Percentiles rank a stretch among this genome's conserved stretches.
Conservation (phyloP, 73 alveolate genomes). For the Paramecium primaurelia region DNA sequence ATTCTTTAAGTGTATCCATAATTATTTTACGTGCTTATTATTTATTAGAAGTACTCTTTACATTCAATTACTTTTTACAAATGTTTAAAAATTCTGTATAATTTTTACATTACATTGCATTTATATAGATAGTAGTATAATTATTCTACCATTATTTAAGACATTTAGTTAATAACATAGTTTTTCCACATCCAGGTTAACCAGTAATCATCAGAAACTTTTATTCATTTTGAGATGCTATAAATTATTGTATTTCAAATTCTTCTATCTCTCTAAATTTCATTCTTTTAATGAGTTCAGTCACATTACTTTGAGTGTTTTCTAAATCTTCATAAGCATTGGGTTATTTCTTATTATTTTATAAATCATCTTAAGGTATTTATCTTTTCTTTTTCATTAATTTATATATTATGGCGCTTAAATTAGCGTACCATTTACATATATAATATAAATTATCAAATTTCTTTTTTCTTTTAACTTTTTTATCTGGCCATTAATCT, state of each 20-base stretch:
- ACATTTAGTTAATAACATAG: neutral
- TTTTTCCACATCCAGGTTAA: conserved; percentile 28
- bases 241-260: neutral
- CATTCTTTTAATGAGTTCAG: neutral
- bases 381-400: neutral
- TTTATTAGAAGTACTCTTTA: neutral
- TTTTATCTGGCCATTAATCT: neutral
- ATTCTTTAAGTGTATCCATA: neutral
- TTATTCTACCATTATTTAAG: neutral
- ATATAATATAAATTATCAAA: neutral
- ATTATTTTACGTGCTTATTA: neutral
- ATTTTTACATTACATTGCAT: conserved; percentile 39
- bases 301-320: neutral
- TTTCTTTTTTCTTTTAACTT: neutral
- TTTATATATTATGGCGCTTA: conserved; percentile 2
- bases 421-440: conserved; percentile 7
- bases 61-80: neutral
- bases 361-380: neutral
- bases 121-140: neutral
- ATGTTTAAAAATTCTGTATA: conserved; percentile 1
- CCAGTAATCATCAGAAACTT: conserved; percentile 46
- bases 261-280: conserved; percentile 16
- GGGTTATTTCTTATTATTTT: neutral
- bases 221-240: neutral
- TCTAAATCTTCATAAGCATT: neutral